A percentile compares a stretch with the other conserved stretches of the same genome.
phyloP scores from a whole-genome alignment of 2,329 filamentous ascomycete genomes.

The Lasiodiplodia sp. region DNA sequence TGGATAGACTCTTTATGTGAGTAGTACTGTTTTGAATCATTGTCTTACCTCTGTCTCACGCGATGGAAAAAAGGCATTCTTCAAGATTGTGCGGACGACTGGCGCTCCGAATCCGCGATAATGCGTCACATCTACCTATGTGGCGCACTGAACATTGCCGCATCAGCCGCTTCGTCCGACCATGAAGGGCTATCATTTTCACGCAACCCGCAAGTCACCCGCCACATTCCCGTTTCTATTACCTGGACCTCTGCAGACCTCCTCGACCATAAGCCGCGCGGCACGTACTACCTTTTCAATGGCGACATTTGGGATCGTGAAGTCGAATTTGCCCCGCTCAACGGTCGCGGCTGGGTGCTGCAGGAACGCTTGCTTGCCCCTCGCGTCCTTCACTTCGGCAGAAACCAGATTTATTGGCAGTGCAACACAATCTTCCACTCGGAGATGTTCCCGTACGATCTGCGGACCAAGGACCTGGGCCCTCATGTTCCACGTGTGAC shows the following conservation, averaged over 20 bases:
- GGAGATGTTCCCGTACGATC: background rate
- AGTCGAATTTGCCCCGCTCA: slow-evolving; percentile 32
- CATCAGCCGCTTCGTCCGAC: slow-evolving; percentile 14
- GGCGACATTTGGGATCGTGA: background rate
- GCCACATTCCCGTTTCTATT: background rate
- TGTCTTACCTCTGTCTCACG: background rate
- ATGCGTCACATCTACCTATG: slow-evolving; percentile 32
- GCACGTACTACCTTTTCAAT: background rate
- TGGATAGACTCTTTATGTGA: slow-evolving; percentile 43
- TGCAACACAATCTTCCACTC: slow-evolving; percentile 25
- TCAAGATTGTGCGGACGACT: slow-evolving; percentile 32
- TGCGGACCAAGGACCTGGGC: background rate
- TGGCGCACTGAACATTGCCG: slow-evolving; percentile 32
- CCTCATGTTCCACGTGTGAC: background rate
- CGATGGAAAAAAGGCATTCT: slow-evolving; percentile 17
- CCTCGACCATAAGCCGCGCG: background rate
- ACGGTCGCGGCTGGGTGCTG: slow-evolving; percentile 35
- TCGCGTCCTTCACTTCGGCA: slow-evolving; percentile 32
- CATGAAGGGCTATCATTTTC: background rate
- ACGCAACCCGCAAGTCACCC: background rate
- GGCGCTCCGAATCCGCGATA: slow-evolving; percentile 24
- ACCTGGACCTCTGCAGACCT: background rate
- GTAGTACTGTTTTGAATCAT: slow-evolving; percentile 9
- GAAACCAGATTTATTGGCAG: slow-evolving; percentile 33
- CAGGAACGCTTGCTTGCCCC: slow-evolving; percentile 35